These are phyloP conservation scores for Globisporangium lucens DNA, from an alignment of 352 stramenopile species.

Conservation along the genomic window DNA sequence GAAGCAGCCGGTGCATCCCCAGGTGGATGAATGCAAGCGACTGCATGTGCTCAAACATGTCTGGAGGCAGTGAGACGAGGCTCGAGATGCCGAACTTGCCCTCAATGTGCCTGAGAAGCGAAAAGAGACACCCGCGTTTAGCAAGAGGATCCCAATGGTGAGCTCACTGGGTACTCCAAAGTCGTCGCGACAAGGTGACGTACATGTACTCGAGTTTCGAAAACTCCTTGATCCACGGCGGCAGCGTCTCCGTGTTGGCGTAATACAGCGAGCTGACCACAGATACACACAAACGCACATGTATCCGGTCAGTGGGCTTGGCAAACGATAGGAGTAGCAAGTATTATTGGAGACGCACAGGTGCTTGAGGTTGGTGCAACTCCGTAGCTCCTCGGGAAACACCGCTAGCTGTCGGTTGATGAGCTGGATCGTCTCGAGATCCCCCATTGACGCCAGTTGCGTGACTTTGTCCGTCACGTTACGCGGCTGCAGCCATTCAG, in stretches of 20 bases:
- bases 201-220: neutral
- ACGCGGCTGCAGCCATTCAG: neutral
- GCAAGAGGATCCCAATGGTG: neutral
- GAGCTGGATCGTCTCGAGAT: neutral
- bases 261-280: neutral
- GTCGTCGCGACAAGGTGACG: neutral
- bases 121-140: neutral
- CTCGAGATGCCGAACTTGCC: neutral
- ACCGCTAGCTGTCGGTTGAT: neutral
- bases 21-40: neutral
- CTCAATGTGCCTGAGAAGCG: neutral
- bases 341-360: neutral
- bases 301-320: neutral
- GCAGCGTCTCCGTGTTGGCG: neutral
- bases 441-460: neutral
- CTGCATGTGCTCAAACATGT: neutral
- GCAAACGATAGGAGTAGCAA: neutral
- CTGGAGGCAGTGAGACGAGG: neutral
- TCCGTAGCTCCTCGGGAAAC: neutral
- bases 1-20: neutral
- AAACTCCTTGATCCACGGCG: neutral
- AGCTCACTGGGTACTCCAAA: neutral
- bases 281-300: neutral
- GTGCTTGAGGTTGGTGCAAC: neutral
- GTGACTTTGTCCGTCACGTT: neutral